Conservation (phyloP, 768 basidiomycete species). For the Boletus patriciae region DNA sequence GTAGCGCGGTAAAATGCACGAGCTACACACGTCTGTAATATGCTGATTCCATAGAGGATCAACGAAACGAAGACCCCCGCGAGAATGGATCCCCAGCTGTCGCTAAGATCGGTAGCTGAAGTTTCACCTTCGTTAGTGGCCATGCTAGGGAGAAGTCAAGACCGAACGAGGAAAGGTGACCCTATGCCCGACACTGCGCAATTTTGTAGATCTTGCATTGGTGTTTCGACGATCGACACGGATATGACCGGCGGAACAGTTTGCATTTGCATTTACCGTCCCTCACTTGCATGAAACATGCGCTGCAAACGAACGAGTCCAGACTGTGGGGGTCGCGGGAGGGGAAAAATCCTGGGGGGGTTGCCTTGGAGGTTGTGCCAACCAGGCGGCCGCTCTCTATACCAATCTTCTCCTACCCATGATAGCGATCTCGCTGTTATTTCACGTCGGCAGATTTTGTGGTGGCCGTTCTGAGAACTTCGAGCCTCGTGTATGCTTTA, state of each 20-base stretch:
- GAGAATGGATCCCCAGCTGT: constrained; percentile 29
- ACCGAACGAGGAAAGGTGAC: background rate
- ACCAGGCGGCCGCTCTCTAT: too few relatives aligned
- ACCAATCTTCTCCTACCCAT: too few relatives aligned
- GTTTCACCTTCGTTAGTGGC: constrained; percentile 1
- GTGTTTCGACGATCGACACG: constrained; percentile 11
- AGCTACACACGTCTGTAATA: constrained; percentile 26
- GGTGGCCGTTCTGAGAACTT: too few relatives aligned
- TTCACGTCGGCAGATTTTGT: background rate
- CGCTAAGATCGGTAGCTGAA: constrained; percentile 3
- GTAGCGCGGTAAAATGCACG: background rate
- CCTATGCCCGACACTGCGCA: background rate
- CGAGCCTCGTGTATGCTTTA: background rate
- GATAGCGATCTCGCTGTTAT: too few relatives aligned
- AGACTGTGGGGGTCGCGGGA: too few relatives aligned
- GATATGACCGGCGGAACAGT: constrained; percentile 1
- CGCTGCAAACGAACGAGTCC: too few relatives aligned
- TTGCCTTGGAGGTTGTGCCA: too few relatives aligned
- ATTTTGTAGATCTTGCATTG: constrained; percentile 14
- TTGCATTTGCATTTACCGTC: too few relatives aligned
- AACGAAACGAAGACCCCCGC: constrained; percentile 21
- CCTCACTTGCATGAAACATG: too few relatives aligned
- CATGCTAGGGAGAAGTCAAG: constrained; percentile 11
- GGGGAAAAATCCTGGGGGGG: too few relatives aligned
- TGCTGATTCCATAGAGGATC: constrained; percentile 25